Conservation (phyloP, 2,329 filamentous ascomycete genomes). For the Hymenoscyphus albidus region DNA sequence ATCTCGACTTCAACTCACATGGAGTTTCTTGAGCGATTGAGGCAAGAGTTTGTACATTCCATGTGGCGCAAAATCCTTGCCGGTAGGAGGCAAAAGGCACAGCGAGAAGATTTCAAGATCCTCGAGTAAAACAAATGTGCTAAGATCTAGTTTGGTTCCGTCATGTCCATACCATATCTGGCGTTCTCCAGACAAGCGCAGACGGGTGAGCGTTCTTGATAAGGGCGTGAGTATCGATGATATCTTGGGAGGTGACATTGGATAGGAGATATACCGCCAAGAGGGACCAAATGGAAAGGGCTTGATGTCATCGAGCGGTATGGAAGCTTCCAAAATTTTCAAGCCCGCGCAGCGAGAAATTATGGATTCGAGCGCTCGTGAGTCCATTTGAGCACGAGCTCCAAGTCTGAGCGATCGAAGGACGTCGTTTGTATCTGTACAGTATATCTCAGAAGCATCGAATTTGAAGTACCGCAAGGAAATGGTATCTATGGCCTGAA, state of each 20-base stretch:
- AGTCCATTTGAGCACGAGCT: neutral
- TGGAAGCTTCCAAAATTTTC: neutral
- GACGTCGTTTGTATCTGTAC: neutral
- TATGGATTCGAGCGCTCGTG: neutral
- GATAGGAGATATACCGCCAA: neutral
- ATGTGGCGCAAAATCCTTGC: neutral
- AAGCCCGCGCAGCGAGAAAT: neutral
- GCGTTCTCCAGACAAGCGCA: neutral
- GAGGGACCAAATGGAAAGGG: neutral
- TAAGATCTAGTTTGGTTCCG: neutral
- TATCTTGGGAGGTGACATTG: neutral
- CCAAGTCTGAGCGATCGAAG: neutral
- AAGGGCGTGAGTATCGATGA: neutral
- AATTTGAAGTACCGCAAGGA: neutral
- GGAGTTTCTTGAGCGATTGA: neutral
- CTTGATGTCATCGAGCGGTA: neutral
- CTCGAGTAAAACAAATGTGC: neutral
- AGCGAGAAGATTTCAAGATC: neutral
- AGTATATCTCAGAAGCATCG: neutral
- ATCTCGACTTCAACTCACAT: neutral
- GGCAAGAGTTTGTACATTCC: neutral
- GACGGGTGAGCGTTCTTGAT: neutral
- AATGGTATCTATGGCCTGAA: neutral
- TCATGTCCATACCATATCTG: neutral
- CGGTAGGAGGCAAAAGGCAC: neutral